These are phyloP conservation scores for Beauveria medogensis DNA, from an alignment of 2,329 filamentous ascomycete species.

Conservation along the genomic window DNA sequence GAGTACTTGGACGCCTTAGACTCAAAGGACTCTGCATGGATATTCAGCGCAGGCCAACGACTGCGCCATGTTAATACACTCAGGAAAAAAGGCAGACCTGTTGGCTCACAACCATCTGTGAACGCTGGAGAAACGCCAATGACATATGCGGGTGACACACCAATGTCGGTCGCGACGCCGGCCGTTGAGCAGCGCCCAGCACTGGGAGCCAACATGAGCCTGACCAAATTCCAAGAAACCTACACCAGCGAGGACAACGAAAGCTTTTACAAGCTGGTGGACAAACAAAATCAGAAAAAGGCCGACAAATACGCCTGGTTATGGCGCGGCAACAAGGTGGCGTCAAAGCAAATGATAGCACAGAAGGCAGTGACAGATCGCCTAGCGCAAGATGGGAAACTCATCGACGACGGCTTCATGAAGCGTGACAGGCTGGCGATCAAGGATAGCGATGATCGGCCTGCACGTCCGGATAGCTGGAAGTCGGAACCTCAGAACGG, in stretches of 20 bases:
- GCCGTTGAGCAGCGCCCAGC: slow-evolving; percentile 33
- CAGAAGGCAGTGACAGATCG: slow-evolving; percentile 54
- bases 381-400: slow-evolving; percentile 35
- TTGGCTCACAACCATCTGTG: slow-evolving; percentile 17
- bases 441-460: slow-evolving; percentile 59
- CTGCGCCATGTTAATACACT: slow-evolving; percentile 78
- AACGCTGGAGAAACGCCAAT: slow-evolving; percentile 50
- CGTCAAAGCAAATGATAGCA: slow-evolving; percentile 66
- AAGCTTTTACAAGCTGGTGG: slow-evolving; percentile 85
- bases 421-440: slow-evolving; percentile 53
- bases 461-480: slow-evolving; percentile 72
- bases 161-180: slow-evolving; percentile 45
- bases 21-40: slow-evolving; percentile 79
- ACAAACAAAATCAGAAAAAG: slow-evolving; percentile 79
- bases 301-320: slow-evolving; percentile 85
- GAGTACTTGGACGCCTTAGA: slow-evolving; percentile 90
- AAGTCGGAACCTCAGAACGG: slow-evolving; percentile 66
- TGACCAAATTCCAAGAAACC: slow-evolving; percentile 79
- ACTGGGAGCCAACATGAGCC: slow-evolving; percentile 69
- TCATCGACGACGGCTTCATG: slow-evolving; percentile 47
- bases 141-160: slow-evolving; percentile 65
- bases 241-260: slow-evolving; percentile 99
- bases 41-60: slow-evolving; percentile 66
- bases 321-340: slow-evolving; percentile 81
- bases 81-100: slow-evolving; percentile 36